Evolutionary conservation across 352 stramenopile genomes (phyloP).

Genomic region (Phytophthora ramorum): DNA sequence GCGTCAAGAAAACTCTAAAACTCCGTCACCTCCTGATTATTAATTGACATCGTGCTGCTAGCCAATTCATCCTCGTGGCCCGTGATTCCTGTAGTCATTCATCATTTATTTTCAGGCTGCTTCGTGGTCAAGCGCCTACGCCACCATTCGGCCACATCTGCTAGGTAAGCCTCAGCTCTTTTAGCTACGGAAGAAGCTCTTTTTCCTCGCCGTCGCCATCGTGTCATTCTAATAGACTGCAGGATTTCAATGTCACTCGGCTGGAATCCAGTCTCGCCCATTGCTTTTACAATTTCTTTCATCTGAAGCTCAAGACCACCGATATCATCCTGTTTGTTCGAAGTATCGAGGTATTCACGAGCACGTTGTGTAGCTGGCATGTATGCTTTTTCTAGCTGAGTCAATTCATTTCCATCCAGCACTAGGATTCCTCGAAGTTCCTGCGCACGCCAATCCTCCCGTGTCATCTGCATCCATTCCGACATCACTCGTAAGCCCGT

Average conservation of each 20-base stretch:
- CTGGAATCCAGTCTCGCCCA: slow-evolving; percentile 14
- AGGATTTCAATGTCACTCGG: slow-evolving; percentile 16
- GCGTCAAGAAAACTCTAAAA: slow-evolving; percentile 55
- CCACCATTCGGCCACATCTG: slow-evolving; percentile 73
- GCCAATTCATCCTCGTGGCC: too few relatives aligned
- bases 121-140: slow-evolving; percentile 17
- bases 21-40: slow-evolving; percentile 55
- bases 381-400: slow-evolving; percentile 34
- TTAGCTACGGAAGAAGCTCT: slow-evolving; percentile 14
- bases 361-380: slow-evolving; percentile 24
- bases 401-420: slow-evolving; percentile 48
- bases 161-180: slow-evolving; percentile 25
- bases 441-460: slow-evolving; percentile 53
- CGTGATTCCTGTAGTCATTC: not conserved
- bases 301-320: slow-evolving; percentile 31
- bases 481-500: not conserved
- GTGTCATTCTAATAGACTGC: slow-evolving; percentile 26
- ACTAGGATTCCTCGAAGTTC: slow-evolving; percentile 53
- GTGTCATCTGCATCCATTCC: slow-evolving; percentile 66
- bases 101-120: slow-evolving; percentile 12
- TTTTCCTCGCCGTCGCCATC: slow-evolving; percentile 26
- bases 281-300: slow-evolving; percentile 39
- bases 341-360: slow-evolving; percentile 14
- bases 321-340: not conserved
- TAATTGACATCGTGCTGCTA: too few relatives aligned